A percentile compares a stretch with the other conserved stretches of the same genome.
Conservation (phyloP, 345 rosid genomes). For the Barbarea vulgaris region DNA sequence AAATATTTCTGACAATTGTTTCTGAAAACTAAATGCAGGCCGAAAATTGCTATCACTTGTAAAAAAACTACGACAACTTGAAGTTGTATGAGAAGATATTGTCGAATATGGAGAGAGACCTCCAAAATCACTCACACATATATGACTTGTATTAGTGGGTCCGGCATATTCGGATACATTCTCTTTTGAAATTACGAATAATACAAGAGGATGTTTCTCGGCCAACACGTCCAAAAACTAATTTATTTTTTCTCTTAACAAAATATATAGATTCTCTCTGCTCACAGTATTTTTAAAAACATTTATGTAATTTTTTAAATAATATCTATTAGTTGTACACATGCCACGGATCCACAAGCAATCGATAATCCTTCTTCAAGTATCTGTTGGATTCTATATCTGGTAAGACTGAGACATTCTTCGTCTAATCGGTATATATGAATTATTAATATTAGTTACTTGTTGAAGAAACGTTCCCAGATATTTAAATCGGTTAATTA, state of each 20-base stretch:
- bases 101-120: slow-evolving; percentile 10
- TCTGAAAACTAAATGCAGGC: neutral
- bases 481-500: neutral
- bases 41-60: neutral
- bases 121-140: slow-evolving; percentile 25
- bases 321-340: neutral
- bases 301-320: neutral
- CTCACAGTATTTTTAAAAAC: slow-evolving; percentile 1
- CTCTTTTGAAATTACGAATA: slow-evolving; percentile 33
- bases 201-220: slow-evolving; percentile 31
- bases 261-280: slow-evolving; percentile 10
- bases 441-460: neutral
- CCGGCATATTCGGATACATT: slow-evolving; percentile 26
- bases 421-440: neutral
- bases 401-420: slow-evolving; percentile 2
- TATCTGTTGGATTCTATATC: slow-evolving; percentile 13
- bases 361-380: slow-evolving; percentile 13
- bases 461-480: slow-evolving; percentile 8
- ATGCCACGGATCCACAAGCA: slow-evolving; percentile 24
- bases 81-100: neutral
- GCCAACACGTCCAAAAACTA: slow-evolving; percentile 33
- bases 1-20: neutral
- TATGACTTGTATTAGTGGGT: slow-evolving; percentile 26
- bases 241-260: slow-evolving; percentile 15
- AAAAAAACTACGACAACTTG: neutral